Evolutionary conservation across 2,329 filamentous ascomycete species (phyloP).

Genomic region (Fusarium sp.): DNA sequence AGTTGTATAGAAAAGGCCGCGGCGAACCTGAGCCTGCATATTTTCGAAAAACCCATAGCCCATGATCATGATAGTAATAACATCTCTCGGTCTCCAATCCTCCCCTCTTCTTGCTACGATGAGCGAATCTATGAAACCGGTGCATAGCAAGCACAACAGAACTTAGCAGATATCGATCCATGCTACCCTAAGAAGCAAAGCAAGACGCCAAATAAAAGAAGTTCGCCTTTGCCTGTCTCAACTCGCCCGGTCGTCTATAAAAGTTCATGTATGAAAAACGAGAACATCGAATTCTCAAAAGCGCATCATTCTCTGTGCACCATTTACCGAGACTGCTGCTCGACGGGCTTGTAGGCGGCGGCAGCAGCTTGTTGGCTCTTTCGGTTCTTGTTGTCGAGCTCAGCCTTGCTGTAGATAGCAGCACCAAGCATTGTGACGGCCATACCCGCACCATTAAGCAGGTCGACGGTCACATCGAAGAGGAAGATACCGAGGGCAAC

Average conservation of each 20-base stretch:
- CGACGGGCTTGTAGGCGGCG: slow-evolving; percentile 52
- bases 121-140: slow-evolving; percentile 16
- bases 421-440: slow-evolving; percentile 66
- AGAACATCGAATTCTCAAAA: slow-evolving; percentile 24
- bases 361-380: slow-evolving; percentile 49
- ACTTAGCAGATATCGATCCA: slow-evolving; percentile 20
- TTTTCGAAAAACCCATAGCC: slow-evolving; percentile 44
- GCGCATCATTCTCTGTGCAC: not conserved
- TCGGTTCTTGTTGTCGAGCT: slow-evolving; percentile 61
- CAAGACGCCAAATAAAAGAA: slow-evolving; percentile 35
- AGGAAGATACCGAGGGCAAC: slow-evolving; percentile 66
- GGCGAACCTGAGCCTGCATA: slow-evolving; percentile 28
- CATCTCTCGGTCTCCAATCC: slow-evolving; percentile 29
- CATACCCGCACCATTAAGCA: slow-evolving; percentile 68
- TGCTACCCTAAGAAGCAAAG: slow-evolving; percentile 24
- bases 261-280: slow-evolving; percentile 46
- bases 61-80: slow-evolving; percentile 46
- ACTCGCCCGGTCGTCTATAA: slow-evolving; percentile 42
- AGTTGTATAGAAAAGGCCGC: slow-evolving; percentile 38
- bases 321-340: slow-evolving; percentile 48
- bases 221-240: slow-evolving; percentile 27
- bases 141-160: slow-evolving; percentile 36
- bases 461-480: slow-evolving; percentile 63
- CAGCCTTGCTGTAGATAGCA: slow-evolving; percentile 68
- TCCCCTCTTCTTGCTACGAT: slow-evolving; percentile 20